Evolutionary conservation across 83 land plant species (phyloP).

Genomic region (Isoetes engelmannii): DNA sequence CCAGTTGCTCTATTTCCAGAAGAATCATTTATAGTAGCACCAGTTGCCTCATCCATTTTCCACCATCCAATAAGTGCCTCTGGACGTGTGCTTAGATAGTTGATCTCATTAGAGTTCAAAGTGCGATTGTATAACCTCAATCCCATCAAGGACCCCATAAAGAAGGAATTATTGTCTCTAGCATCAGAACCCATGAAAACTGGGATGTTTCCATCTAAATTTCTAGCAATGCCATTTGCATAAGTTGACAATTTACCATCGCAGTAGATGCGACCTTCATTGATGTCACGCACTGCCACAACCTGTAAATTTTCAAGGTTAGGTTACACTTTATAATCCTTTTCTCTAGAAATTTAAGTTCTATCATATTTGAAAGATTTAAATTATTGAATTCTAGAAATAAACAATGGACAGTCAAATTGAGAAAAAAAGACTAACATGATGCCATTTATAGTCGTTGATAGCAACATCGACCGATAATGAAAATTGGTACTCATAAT

Average conservation of each 20-base stretch:
- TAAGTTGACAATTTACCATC: no score
- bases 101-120: neutral
- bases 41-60: neutral
- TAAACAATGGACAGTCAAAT: no score
- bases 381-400: neutral
- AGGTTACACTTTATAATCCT: neutral
- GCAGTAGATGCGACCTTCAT: no score
- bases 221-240: neutral
- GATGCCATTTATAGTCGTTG: no score
- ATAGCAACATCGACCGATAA: no score
- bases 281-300: no score
- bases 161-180: neutral
- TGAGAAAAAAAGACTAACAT: no score
- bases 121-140: neutral
- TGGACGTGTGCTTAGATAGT: constrained; percentile 1
- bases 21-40: neutral
- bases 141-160: neutral
- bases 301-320: no score
- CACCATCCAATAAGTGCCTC: neutral
- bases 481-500: no score
- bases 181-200: no score
- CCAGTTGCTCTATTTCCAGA: neutral
- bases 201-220: neutral
- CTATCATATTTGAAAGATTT: neutral
- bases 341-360: neutral